Base-by-base conservation (phyloP, 768 basidiomycete species). In the Suillus subluteus region DNA sequence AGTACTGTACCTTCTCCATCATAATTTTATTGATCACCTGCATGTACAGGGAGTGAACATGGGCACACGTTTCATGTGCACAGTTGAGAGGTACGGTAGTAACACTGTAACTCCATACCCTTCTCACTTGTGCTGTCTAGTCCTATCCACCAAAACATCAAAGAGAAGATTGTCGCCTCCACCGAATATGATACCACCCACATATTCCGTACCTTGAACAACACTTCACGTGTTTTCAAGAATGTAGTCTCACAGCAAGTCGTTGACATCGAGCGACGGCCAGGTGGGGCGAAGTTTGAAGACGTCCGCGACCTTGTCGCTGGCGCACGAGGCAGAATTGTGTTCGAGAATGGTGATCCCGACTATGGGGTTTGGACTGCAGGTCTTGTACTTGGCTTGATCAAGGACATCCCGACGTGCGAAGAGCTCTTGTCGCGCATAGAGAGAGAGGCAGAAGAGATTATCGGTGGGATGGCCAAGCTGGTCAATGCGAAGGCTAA, bases 1-100 rank as follows among this genome's bases (percentile, higher is more conserved):
- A 76, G 90, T 84, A 54, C 23, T 37, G 12, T 37, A 35, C 23
- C 55, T 64, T 26, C 64, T 4, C n/a, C 58, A 21, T 64, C 18
- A 35, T 38, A 26, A 35, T 23, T 6, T 7, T 35, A 32, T 44
- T 32, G 35, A 41, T 54, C n/a, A 54, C 46, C 6, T 44, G 44
- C 30, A 46, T 18, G 3, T 37, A 26, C 6, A 94, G 89, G 96
- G 95, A 54, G 83, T 91, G 15, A 97, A 96, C 73, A 93, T 95
- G 91, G 96, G 82, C 15, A 96, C 95, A 11, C 87, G 95, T 6
- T 96, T 98, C 81, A 91, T 97, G 93, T 92, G 91, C 76, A 96
- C 95, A 1, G 87, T 89, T 13, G 95, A 98, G 76, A 88, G 89
- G 87, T 89, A 73, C 58, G 76, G 71, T 13, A 38, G 7, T 66